Evolutionary conservation across 306 rosid genomes (phyloP), one percentile per base, ranked within the genome.

Genomic region (Mimosa bimucronata): DNA sequence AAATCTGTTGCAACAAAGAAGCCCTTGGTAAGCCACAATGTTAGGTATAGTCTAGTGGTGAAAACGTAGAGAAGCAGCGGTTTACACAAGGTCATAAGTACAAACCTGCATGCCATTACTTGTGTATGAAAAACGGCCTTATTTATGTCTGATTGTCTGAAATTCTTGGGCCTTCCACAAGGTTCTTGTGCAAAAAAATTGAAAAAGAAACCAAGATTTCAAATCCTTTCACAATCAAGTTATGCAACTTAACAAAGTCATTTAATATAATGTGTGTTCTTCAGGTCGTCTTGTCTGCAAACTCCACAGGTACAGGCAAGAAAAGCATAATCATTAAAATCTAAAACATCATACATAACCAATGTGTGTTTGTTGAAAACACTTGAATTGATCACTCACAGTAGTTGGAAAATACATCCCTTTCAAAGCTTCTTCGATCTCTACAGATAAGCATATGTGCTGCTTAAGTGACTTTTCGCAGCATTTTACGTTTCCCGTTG

Each of bases 401-500:
- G 97, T 92, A 29, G 90, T 28, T 52, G 82, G 91, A 76, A 88
- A 90, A 65, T 91, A 89, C 44, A 87, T n/a, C 77, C 80, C 90
- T 84, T 58, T 84, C 77, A 92, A 82, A 81, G 92, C 97, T 53
- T 77, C 85, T 88, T 94, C 97, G 11, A 89, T 92, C 83, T 92
- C 94, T 23, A 68, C 1, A 78, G 98, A 62, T 12, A 91, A 74
- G 84, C 92, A 75, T 67, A 92, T 64, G 88, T 92, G 97, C 85
- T 92, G 98, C n/a, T n/a, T n/a, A 38, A 92, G 95, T 26, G 98
- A 88, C 73, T 86, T n/a, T 92, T 77, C 97, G 86, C 79, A 92
- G 68, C 98, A 94, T 92, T 83, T 94, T 94, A 12, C 97, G 91
- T 84, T 94, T 94, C 76, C 90, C 97, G 30, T 94, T 92, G 85